Percentiles rank a stretch among this genome's conserved stretches.
phyloP scores from a whole-genome alignment of 2,329 filamentous ascomycete genomes.

The Thielaviopsis populi region DNA sequence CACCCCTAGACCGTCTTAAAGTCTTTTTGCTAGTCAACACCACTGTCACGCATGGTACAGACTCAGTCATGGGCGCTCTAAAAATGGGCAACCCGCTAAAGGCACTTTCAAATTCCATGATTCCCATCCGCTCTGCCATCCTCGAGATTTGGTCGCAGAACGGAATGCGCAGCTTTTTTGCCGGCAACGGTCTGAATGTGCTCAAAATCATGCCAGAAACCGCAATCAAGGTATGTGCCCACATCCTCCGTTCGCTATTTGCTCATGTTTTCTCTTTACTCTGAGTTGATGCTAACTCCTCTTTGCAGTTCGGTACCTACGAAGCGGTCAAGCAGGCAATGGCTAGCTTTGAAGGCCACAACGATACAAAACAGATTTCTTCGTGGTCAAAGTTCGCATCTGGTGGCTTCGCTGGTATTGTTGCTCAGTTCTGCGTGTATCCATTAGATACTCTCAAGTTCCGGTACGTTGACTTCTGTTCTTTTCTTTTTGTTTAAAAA shows the following conservation, averaged over 20 bases:
- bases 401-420: constrained; percentile 82
- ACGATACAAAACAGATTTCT: constrained; percentile 63
- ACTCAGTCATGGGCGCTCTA: constrained; percentile 46
- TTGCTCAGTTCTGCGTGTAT: constrained; percentile 93
- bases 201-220: constrained; percentile 98
- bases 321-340: constrained; percentile 85
- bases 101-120: constrained; percentile 49
- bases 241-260: constrained; percentile 9
- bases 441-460: constrained; percentile 75
- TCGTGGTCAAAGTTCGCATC: constrained; percentile 79
- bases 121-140: constrained; percentile 59
- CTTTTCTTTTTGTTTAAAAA: no score
- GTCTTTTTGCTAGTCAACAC: constrained; percentile 95
- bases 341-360: constrained; percentile 74
- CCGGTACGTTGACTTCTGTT: constrained; percentile 27
- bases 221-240: constrained; percentile 54
- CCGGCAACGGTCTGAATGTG: constrained; percentile 91
- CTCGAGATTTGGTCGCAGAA: constrained; percentile 8
- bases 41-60: constrained; percentile 27
- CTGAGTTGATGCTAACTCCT: not conserved
- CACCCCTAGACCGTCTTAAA: constrained; percentile 90
- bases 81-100: constrained; percentile 53
- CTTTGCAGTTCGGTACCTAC: constrained; percentile 65
- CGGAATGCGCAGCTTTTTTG: constrained; percentile 6
- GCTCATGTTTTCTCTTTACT: constrained; percentile 3